phyloP scores from a whole-genome alignment of 306 rosid species.

The Alnus glutinosa region DNA sequence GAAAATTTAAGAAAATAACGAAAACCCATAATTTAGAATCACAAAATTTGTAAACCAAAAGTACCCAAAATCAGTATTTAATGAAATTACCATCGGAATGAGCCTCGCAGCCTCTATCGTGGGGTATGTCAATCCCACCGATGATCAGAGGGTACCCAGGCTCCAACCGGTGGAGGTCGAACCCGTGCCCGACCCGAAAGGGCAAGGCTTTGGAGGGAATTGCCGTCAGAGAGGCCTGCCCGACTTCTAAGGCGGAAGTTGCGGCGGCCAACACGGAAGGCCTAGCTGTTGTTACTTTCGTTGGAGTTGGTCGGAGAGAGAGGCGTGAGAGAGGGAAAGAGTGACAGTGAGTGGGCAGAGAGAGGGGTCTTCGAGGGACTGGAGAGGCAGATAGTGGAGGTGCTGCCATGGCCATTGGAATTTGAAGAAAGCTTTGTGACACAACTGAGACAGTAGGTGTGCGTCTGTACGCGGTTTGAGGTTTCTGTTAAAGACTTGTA shows the following conservation, averaged over 20 bases:
- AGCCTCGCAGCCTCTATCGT: constrained; percentile 95
- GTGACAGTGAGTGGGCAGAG: constrained; percentile 5
- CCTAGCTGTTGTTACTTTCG: neutral
- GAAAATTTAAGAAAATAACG: neutral
- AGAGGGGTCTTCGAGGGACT: constrained; percentile 24
- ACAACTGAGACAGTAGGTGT: neutral
- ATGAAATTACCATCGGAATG: constrained; percentile 79
- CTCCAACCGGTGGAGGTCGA: constrained; percentile 91
- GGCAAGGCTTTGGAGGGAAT: constrained; percentile 66
- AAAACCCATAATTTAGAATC: neutral
- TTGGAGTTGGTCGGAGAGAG: constrained; percentile 26
- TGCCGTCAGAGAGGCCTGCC: constrained; percentile 31
- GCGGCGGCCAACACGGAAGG: constrained; percentile 38
- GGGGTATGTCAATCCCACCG: constrained; percentile 90
- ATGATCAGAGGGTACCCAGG: constrained; percentile 91
- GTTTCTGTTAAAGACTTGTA: neutral
- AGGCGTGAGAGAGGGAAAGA: constrained; percentile 37
- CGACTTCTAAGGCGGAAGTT: constrained; percentile 39
- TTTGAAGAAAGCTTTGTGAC: neutral
- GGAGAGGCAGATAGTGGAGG: constrained; percentile 40
- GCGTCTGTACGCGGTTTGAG: neutral
- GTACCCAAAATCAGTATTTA: neutral
- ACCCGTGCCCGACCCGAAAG: constrained; percentile 90
- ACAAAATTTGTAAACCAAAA: neutral
- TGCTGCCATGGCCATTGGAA: constrained; percentile 42